Percentiles rank a stretch among this genome's conserved stretches.
These are phyloP conservation scores for Firmiana major DNA, from an alignment of 345 rosid genomes.

Conservation along the genomic window DNA sequence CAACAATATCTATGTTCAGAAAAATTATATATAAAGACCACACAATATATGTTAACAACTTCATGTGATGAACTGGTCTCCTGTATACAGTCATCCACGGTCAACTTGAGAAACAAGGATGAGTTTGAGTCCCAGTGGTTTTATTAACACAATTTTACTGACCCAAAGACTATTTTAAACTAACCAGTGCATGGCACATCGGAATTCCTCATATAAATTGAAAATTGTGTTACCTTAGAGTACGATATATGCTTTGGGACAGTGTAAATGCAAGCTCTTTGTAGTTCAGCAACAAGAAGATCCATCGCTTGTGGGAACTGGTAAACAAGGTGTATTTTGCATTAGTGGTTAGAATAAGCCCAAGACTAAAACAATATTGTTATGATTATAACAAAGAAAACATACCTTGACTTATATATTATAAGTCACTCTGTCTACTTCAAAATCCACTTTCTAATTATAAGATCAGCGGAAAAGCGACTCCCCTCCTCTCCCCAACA, in stretches of 20 bases:
- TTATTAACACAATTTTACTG: background rate
- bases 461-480: slow-evolving; percentile 1
- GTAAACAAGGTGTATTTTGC: slow-evolving; percentile 4
- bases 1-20: too few relatives aligned
- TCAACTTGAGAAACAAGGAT: background rate
- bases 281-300: slow-evolving; percentile 81
- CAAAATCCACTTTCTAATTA: background rate
- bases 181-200: background rate
- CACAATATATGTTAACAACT: background rate
- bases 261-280: slow-evolving; percentile 81
- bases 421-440: background rate
- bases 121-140: background rate
- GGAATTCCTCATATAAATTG: background rate
- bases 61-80: background rate
- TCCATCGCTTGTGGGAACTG: slow-evolving; percentile 83
- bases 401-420: too few relatives aligned
- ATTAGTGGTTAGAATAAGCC: too few relatives aligned
- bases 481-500: background rate
- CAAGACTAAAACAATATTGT: too few relatives aligned
- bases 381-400: too few relatives aligned
- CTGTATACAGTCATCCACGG: background rate
- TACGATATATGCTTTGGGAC: slow-evolving; percentile 77
- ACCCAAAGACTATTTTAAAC: background rate
- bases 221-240: slow-evolving; percentile 47
- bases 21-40: background rate